Conservation (phyloP, 352 stramenopile species). For the Phytopythium boreale region DNA sequence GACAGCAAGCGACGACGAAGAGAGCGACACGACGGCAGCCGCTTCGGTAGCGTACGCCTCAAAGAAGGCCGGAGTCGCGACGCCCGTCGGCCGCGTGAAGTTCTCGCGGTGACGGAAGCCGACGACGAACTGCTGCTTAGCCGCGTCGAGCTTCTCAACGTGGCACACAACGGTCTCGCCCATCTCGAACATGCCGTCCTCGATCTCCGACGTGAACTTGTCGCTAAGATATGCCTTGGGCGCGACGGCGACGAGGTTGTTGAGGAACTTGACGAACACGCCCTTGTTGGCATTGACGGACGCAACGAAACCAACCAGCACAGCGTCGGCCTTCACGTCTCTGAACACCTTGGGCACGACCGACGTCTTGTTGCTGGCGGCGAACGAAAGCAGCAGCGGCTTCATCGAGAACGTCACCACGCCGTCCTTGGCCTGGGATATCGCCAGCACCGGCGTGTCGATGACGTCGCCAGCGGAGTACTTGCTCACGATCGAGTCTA, state of each 20-base stretch:
- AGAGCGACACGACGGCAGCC: slow-evolving; percentile 10
- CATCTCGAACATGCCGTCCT: slow-evolving; percentile 80
- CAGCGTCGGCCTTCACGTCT: slow-evolving; percentile 53
- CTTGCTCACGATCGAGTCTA: slow-evolving; percentile 63
- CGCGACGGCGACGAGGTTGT: slow-evolving; percentile 79
- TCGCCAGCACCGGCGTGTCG: slow-evolving; percentile 52
- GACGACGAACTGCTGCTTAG: slow-evolving; percentile 81
- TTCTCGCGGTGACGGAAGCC: slow-evolving; percentile 56
- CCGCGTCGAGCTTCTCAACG: slow-evolving; percentile 70
- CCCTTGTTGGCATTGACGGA: slow-evolving; percentile 72
- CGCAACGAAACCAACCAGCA: slow-evolving; percentile 77
- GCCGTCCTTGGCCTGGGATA: slow-evolving; percentile 67
- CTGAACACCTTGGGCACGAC: slow-evolving; percentile 58
- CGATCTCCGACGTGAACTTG: slow-evolving; percentile 65
- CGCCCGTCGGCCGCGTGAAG: slow-evolving; percentile 24
- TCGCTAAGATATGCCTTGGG: slow-evolving; percentile 78
- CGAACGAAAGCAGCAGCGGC: slow-evolving; percentile 66
- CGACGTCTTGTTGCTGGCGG: slow-evolving; percentile 10
- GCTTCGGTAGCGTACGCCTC: slow-evolving; percentile 53
- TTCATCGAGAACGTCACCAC: slow-evolving; percentile 80
- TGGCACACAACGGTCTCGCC: slow-evolving; percentile 83
- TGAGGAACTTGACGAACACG: slow-evolving; percentile 88
- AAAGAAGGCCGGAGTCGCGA: slow-evolving; percentile 48
- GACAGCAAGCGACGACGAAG: slow-evolving; percentile 28
- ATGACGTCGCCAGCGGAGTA: slow-evolving; percentile 54